Evolutionary conservation across 2,329 filamentous ascomycete genomes (phyloP).

Genomic region (Epichloe uncinata): DNA sequence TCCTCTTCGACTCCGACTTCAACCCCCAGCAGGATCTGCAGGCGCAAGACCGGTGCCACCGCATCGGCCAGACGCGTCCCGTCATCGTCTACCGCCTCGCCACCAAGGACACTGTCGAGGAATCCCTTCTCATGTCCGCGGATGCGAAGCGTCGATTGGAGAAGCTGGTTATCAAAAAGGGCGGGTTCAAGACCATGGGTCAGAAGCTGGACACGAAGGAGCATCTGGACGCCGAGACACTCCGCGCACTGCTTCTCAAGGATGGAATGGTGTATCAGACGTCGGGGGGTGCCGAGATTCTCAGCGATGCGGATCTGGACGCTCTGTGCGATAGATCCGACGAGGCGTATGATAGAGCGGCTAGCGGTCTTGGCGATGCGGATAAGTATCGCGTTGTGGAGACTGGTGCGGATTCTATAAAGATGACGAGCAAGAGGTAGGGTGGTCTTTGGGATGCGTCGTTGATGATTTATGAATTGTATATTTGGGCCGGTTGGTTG

Average conservation of each 20-base stretch:
- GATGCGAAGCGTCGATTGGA: slow-evolving; percentile 87
- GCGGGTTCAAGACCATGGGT: slow-evolving; percentile 59
- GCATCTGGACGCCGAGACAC: slow-evolving; percentile 46
- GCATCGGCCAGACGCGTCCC: slow-evolving; percentile 84
- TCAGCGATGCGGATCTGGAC: slow-evolving; percentile 64
- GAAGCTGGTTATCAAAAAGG: slow-evolving; percentile 91
- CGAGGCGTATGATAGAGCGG: slow-evolving; percentile 54
- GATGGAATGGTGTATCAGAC: slow-evolving; percentile 56
- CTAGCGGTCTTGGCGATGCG: slow-evolving; percentile 62
- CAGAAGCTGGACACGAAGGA: slow-evolving; percentile 42
- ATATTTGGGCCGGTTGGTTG: background rate
- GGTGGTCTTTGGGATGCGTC: background rate
- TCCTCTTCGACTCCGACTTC: slow-evolving; percentile 81
- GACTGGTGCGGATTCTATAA: slow-evolving; percentile 47
- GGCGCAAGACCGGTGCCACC: slow-evolving; percentile 87
- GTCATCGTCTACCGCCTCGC: slow-evolving; percentile 91
- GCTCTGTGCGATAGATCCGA: slow-evolving; percentile 65
- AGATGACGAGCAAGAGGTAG: slow-evolving; percentile 18
- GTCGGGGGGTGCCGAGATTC: slow-evolving; percentile 47
- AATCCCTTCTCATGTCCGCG: slow-evolving; percentile 71
- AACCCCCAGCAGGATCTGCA: slow-evolving; percentile 96
- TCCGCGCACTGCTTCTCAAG: slow-evolving; percentile 50
- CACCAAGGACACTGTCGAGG: slow-evolving; percentile 85
- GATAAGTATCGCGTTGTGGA: slow-evolving; percentile 67
- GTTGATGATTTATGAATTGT: background rate